Conservation (phyloP, 345 rosid genomes). For the Dimocarpus longan region DNA sequence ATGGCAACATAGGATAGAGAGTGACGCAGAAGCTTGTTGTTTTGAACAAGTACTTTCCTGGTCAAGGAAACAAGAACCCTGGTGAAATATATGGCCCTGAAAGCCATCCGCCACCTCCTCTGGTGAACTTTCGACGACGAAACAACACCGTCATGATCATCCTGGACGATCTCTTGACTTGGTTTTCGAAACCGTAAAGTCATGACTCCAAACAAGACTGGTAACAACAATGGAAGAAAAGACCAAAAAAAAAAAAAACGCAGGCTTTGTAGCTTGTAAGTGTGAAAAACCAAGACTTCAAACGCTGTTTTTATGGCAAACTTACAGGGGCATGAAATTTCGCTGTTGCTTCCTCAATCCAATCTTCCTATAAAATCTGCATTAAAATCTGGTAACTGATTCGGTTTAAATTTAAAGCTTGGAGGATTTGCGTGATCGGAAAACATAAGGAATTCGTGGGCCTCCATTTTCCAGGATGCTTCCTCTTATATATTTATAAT, state of each 20-base stretch:
- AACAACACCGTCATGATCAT: conserved; percentile 10
- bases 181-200: conserved; percentile 8
- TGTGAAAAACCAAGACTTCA: no score
- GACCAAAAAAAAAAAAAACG: not conserved
- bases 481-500: no score
- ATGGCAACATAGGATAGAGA: conserved; percentile 32
- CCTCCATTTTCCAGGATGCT: no score
- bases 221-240: not conserved
- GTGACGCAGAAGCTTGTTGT: conserved; percentile 18
- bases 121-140: not conserved
- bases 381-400: no score
- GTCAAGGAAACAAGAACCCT: conserved; percentile 41
- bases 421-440: no score
- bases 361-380: no score
- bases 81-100: conserved; percentile 29
- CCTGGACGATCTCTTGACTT: not conserved
- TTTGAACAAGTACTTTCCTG: conserved; percentile 13
- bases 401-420: no score
- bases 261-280: not conserved
- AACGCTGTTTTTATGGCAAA: no score
- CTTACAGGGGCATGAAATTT: no score
- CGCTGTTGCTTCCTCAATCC: no score
- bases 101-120: conserved; percentile 30
- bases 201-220: not conserved
- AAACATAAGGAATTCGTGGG: no score